A percentile compares a stretch with the other conserved stretches of the same genome.
Evolutionary conservation across 2,329 filamentous ascomycete genomes (phyloP).

Genomic region (Aspergillus thermomutatus): DNA sequence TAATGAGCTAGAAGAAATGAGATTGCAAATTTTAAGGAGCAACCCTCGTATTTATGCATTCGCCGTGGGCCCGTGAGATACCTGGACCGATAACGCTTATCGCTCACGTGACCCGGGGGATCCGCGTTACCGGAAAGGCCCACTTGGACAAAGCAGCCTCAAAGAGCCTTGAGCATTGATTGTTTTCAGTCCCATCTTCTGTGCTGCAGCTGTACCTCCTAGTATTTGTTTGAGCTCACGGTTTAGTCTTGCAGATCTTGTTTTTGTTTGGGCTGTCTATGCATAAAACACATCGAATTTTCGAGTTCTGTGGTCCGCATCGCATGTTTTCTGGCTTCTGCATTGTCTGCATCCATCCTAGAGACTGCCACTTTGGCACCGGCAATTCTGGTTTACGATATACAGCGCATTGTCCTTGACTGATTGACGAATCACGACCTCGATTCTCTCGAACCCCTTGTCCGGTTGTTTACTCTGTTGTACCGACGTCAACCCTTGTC

Average conservation of each 20-base stretch:
- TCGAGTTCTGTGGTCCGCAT: not conserved
- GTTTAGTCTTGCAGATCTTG: not conserved
- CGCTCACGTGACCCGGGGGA: conserved; percentile 12
- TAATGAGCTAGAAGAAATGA: conserved; percentile 10
- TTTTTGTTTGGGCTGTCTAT: not conserved
- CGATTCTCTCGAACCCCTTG: not conserved
- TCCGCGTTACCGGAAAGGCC: conserved; percentile 5
- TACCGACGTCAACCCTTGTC: not conserved
- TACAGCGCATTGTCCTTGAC: not conserved
- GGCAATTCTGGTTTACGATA: not conserved
- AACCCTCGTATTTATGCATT: not conserved
- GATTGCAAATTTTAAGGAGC: not conserved
- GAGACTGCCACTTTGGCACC: not conserved
- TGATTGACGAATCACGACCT: not conserved
- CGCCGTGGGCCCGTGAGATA: not conserved
- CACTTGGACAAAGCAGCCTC: conserved; percentile 7
- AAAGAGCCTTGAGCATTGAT: not conserved
- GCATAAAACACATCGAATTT: not conserved
- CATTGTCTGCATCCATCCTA: not conserved
- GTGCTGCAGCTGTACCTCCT: not conserved
- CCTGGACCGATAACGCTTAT: conserved; percentile 7
- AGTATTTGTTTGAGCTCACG: not conserved
- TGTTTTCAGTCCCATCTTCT: not conserved
- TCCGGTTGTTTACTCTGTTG: not conserved
- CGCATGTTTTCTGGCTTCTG: not conserved